Evolutionary conservation across 805 yeast genomes (phyloP).

Genomic region (Lipomyces sp.): DNA sequence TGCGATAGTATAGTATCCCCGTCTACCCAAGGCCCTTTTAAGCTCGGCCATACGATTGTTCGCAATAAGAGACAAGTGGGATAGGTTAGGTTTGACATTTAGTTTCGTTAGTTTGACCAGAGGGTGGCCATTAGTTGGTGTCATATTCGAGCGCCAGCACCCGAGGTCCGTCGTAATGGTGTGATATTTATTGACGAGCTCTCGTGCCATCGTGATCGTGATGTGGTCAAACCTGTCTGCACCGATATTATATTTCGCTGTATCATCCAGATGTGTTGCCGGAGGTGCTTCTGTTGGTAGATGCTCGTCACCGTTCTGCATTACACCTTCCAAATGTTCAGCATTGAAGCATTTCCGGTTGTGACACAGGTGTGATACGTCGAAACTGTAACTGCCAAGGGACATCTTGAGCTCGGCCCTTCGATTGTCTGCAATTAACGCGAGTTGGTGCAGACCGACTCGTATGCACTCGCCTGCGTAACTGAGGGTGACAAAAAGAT

Average conservation of each 20-base stretch:
- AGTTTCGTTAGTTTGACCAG: neutral
- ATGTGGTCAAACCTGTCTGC: too few relatives aligned
- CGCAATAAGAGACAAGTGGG: neutral
- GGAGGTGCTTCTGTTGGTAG: constrained; percentile 7
- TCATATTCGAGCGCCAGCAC: too few relatives aligned
- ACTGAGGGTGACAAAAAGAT: too few relatives aligned
- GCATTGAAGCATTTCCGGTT: neutral
- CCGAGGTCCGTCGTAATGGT: too few relatives aligned
- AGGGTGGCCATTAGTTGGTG: constrained; percentile 1
- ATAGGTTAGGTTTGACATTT: neutral
- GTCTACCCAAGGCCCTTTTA: neutral
- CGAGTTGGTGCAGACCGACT: neutral
- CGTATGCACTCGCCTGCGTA: too few relatives aligned
- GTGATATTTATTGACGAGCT: too few relatives aligned
- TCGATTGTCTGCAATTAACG: neutral
- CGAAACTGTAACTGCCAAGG: neutral
- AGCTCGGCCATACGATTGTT: neutral
- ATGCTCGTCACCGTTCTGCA: constrained; percentile 6
- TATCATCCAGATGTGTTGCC: neutral
- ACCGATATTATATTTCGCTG: neutral
- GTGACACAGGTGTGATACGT: neutral
- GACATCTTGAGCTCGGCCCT: neutral
- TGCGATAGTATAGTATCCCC: neutral
- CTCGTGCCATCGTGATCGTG: too few relatives aligned
- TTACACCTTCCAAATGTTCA: neutral